Evolutionary conservation across 1,284 basidiomycete species (phyloP).

Genomic region (Exobasidium cylindrosporum): DNA sequence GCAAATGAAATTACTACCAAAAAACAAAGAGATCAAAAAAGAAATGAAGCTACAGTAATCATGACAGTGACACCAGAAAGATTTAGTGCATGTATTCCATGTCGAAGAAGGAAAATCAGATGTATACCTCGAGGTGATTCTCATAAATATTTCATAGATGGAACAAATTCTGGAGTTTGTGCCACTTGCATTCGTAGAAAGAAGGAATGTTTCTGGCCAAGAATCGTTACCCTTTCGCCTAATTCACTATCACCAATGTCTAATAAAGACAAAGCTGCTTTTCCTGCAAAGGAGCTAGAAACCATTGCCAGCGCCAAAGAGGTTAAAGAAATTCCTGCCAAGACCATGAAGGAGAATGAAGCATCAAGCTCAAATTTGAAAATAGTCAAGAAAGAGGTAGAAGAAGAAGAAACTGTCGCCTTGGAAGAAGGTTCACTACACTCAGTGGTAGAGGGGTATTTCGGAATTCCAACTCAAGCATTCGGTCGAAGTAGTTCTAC

Average conservation of each 20-base stretch:
- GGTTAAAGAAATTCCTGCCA: not conserved
- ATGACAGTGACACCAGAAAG: not conserved
- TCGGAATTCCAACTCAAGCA: not conserved
- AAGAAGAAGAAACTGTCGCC: not conserved
- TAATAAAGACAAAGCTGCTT: not conserved
- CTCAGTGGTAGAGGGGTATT: no score
- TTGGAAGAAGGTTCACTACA: not conserved
- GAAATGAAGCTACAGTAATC: not conserved
- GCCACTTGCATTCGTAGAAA: not conserved
- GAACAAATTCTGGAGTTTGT: not conserved
- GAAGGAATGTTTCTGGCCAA: slow-evolving; percentile 1
- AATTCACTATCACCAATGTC: not conserved
- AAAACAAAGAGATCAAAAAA: not conserved
- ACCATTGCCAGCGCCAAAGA: not conserved
- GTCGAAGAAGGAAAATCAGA: not conserved
- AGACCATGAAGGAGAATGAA: not conserved
- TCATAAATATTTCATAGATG: not conserved
- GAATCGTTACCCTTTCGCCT: not conserved
- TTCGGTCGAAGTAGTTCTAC: not conserved
- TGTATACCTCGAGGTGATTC: not conserved
- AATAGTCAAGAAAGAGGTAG: not conserved
- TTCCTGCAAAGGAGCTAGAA: no score
- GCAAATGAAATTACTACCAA: not conserved
- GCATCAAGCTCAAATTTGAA: not conserved
- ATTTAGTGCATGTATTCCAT: slow-evolving; percentile 5